A percentile compares a stretch with the other conserved stretches of the same genome.
Conservation (phyloP, 2,329 filamentous ascomycete species). For the Chlorencoelia australis region DNA sequence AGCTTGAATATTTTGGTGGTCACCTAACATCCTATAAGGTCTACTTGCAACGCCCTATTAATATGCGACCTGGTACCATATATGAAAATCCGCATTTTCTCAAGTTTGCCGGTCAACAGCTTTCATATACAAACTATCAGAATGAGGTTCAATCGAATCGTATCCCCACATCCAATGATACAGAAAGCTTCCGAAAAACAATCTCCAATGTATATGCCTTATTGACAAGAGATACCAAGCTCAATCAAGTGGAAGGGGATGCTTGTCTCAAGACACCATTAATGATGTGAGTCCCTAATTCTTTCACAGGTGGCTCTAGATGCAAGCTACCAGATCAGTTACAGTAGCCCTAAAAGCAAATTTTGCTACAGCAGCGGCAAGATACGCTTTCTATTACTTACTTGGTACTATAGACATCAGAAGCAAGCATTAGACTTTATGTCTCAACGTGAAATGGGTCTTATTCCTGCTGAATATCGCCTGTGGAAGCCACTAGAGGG, state of each 20-base stretch:
- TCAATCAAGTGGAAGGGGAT: conserved; percentile 5
- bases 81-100: conserved; percentile 9
- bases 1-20: neutral
- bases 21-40: conserved; percentile 3
- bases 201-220: conserved; percentile 9
- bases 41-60: conserved; percentile 9
- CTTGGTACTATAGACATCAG: conserved; percentile 35
- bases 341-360: too few relatives aligned
- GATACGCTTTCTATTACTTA: too few relatives aligned
- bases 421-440: conserved; percentile 31
- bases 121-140: conserved; percentile 4
- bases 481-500: conserved; percentile 25
- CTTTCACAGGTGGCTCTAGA: too few relatives aligned
- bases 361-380: too few relatives aligned
- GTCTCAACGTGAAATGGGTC: conserved; percentile 29
- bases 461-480: conserved; percentile 23
- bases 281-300: conserved; percentile 6
- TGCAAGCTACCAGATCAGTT: too few relatives aligned
- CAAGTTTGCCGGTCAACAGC: conserved; percentile 3
- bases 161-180: conserved; percentile 1
- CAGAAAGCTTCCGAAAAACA: conserved; percentile 3
- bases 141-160: neutral
- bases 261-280: conserved; percentile 3
- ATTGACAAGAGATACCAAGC: conserved; percentile 8
- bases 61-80: neutral